Conservation (phyloP, 2,329 filamentous ascomycete genomes). For the Monilinia fructigena region DNA sequence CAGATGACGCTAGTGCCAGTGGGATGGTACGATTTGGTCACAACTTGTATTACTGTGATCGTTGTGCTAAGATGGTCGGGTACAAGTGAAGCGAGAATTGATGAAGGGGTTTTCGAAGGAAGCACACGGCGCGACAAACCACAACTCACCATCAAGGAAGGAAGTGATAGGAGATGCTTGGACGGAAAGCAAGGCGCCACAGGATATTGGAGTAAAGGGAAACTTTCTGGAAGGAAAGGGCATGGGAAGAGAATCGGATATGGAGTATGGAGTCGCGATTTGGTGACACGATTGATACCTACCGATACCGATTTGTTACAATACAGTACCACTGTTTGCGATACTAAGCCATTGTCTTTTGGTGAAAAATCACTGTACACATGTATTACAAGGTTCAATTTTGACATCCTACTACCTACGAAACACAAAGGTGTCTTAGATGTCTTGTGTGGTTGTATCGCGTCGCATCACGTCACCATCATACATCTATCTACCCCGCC, state of each 20-base stretch:
- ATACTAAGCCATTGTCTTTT: constrained; percentile 1
- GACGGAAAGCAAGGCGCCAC: background rate
- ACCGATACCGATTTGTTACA: constrained; percentile 16
- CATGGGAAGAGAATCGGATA: background rate
- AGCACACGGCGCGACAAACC: background rate
- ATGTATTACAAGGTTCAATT: constrained; percentile 2
- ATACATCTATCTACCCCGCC: background rate
- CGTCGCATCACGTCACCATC: background rate
- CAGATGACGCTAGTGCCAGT: constrained; percentile 56
- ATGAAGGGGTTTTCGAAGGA: constrained; percentile 15
- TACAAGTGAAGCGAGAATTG: constrained; percentile 51
- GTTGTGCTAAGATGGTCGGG: constrained; percentile 62
- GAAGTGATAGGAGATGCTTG: background rate
- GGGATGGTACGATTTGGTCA: constrained; percentile 65
- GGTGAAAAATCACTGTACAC: constrained; percentile 6
- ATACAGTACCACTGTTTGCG: constrained; percentile 13
- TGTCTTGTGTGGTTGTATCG: background rate
- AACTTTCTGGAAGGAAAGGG: constrained; percentile 4
- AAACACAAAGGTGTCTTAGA: background rate
- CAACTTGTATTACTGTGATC: constrained; percentile 65
- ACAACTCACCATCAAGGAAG: background rate
- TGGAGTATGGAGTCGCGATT: constrained; percentile 16
- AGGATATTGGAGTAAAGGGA: background rate
- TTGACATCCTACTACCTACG: background rate
- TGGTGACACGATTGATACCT: constrained; percentile 12